Evolutionary conservation across 2,329 filamentous ascomycete genomes (phyloP).

Genomic region (Aspergillus costaricaensis): DNA sequence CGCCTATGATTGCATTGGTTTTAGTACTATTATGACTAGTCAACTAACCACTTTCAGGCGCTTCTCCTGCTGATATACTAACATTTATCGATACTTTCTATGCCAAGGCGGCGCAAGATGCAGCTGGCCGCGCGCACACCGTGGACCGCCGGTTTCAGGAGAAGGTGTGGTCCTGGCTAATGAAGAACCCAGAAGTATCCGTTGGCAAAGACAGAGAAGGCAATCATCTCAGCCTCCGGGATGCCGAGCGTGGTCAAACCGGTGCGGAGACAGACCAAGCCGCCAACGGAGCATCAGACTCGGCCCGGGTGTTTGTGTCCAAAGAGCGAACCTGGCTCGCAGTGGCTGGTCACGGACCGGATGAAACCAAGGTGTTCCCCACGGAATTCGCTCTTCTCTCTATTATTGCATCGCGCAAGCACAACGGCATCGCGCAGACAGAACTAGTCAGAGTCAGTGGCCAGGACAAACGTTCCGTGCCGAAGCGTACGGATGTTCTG

Average conservation of each 20-base stretch:
- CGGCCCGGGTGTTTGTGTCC: constrained; percentile 51
- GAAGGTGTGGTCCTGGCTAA: constrained; percentile 61
- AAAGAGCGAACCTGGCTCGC: constrained; percentile 61
- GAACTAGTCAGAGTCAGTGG: constrained; percentile 57
- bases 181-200: constrained; percentile 56
- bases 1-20: too few species aligned
- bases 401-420: constrained; percentile 58
- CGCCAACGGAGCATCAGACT: neutral
- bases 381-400: constrained; percentile 60
- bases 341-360: constrained; percentile 61
- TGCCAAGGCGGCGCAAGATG: constrained; percentile 24
- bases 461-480: constrained; percentile 67
- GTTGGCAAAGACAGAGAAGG: constrained; percentile 47
- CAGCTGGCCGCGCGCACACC: constrained; percentile 22
- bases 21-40: neutral
- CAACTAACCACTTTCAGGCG: constrained; percentile 28
- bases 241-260: constrained; percentile 35
- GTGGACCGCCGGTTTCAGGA: constrained; percentile 56
- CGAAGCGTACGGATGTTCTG: constrained; percentile 60
- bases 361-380: constrained; percentile 54
- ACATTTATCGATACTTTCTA: constrained; percentile 41
- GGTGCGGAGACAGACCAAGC: constrained; percentile 6
- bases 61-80: constrained; percentile 39
- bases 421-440: constrained; percentile 59
- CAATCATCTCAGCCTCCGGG: constrained; percentile 43